Evolutionary conservation across 2,329 filamentous ascomycete species (phyloP).

Genomic region (Arthrobotrys megalospora): DNA sequence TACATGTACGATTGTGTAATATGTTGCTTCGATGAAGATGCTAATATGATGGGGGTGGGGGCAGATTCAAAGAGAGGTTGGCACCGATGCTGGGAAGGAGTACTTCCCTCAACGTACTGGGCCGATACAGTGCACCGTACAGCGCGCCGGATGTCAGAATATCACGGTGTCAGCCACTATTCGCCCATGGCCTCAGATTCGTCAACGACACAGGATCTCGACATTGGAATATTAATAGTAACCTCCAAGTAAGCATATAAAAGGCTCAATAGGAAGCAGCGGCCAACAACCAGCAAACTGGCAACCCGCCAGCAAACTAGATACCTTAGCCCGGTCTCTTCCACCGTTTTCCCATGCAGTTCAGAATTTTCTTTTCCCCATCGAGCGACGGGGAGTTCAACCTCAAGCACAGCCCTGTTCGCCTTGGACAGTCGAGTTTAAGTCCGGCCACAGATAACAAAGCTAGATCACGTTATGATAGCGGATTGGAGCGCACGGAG

Average conservation of each 20-base stretch:
- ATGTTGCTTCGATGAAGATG: background rate
- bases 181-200: background rate
- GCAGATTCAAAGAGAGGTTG: background rate
- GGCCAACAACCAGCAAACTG: background rate
- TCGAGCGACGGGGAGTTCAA: conserved; percentile 14
- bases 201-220: background rate
- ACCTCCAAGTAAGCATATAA: conserved; percentile 13
- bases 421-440: conserved; percentile 25
- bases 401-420: conserved; percentile 28
- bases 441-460: conserved; percentile 28
- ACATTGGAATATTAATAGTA: background rate
- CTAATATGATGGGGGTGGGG: background rate
- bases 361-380: conserved; percentile 3
- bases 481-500: background rate
- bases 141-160: background rate
- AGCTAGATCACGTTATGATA: conserved; percentile 37
- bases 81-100: background rate
- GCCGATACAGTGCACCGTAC: background rate
- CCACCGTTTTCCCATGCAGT: background rate
- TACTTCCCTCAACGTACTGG: background rate
- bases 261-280: conserved; percentile 1
- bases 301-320: background rate
- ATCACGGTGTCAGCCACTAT: background rate
- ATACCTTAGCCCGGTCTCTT: background rate
- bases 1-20: conserved; percentile 14